These are phyloP conservation scores for Cryptosporidium sp. DNA, from an alignment of 169 alveolate genomes.

Conservation along the genomic window DNA sequence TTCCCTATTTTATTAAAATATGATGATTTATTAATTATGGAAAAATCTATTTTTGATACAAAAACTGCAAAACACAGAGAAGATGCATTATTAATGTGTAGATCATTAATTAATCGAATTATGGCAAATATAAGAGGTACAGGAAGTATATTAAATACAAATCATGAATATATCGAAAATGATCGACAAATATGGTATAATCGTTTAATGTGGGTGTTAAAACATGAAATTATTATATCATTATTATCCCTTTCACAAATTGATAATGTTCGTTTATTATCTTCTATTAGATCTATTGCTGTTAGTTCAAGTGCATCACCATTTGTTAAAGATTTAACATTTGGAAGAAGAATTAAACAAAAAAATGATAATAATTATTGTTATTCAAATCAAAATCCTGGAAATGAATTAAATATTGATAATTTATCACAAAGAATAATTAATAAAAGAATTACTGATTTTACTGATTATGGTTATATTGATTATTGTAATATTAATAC, in stretches of 20 bases:
- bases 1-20: constrained; percentile 55
- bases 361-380: background rate
- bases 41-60: constrained; percentile 68
- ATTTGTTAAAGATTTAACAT: constrained; percentile 69
- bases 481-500: constrained; percentile 61
- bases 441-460: constrained; percentile 52
- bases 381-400: background rate
- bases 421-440: constrained; percentile 46
- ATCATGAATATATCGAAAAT: background rate
- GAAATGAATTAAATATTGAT: constrained; percentile 8
- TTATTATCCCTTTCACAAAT: constrained; percentile 37
- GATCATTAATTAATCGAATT: constrained; percentile 50
- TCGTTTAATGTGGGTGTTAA: constrained; percentile 71
- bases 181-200: constrained; percentile 73
- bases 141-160: constrained; percentile 12
- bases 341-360: constrained; percentile 39
- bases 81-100: constrained; percentile 63
- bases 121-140: constrained; percentile 67
- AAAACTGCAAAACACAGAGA: constrained; percentile 51
- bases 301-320: constrained; percentile 71
- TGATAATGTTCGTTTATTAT: constrained; percentile 18
- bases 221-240: constrained; percentile 70
- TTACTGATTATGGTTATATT: constrained; percentile 54
- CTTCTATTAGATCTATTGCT: constrained; percentile 61
- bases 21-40: constrained; percentile 75